Base-by-base conservation (phyloP, 1,284 basidiomycete species). In the Fomes fomentarius region DNA sequence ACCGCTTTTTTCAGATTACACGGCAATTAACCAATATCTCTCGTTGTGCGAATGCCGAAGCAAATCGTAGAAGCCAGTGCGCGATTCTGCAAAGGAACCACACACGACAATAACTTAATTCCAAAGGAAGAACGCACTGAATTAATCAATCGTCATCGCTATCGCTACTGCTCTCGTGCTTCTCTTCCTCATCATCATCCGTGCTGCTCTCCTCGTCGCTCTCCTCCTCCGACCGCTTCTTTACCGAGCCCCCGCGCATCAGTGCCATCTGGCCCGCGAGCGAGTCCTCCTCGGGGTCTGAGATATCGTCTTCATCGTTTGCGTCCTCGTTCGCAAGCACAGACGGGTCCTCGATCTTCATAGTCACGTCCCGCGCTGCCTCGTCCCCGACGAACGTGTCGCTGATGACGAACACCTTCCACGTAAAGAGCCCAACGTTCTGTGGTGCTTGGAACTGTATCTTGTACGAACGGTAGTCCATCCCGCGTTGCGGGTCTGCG, bases 261-360 rank as follows among this genome's bases (percentile, higher is more conserved):
- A 89, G 83, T 2, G 96, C 96, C 95, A 99, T 98, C 78, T 99
- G 97, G 3, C 97, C 97, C 3, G 96, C 97, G 42, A 99, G 76
- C 22, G 88, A 84, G 72, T 97, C 96, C 73, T 98, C 96, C 44
- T 98, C 96, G 0, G 95, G 95, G 50, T 97, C 95, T 0, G 93
- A 96, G 58, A 98, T 98, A 54, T 96, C 94, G 67, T 96, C 94
- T 45, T 96, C 94, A 14, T 73, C 77, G 19, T 75, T 81, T 53
- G 80, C 78, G 52, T 89, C 87, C 10, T 87, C 85, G 0, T 73
- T 74, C 9, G 74, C 77, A 12, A 87, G 75, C 5, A 76, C 77
- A 12, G 85, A 79, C 8, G 82, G 74, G 30, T 93, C 87, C 54
- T 94, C 91, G 40, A 97, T 89, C 68, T 89, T 88, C 61, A 96